Base-by-base conservation (phyloP, 352 stramenopile species). In the Detonula confervacea region DNA sequence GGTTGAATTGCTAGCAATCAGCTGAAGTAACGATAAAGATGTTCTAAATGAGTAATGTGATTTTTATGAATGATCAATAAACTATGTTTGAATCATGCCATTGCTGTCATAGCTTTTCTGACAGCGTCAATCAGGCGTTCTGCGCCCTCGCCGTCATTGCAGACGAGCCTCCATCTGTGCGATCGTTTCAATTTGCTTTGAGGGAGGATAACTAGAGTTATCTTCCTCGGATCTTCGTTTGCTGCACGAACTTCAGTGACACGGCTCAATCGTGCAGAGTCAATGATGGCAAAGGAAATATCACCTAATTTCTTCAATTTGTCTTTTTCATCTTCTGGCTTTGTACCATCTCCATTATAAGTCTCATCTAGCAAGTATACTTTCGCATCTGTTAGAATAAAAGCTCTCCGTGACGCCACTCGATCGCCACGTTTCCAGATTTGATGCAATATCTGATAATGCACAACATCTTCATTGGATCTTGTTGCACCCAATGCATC, bases 391-490 rank as follows among this genome's bases (percentile, higher is more conserved):
- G 89, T 92, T 11, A 94, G 57, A 37, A 92, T 75, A 51, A 88
- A 90, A 39, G 81, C 66, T 67, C 89, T 77, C 24, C 80, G 72
- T 20, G 90, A 77, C 1, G 79, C 73, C 27, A 79, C 77, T 60
- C 79, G 65, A 29, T 91, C 77, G 42, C 80, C 78, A 59, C 77
- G 69, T 56, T 91, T 94, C 89, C 89, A 94, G 44, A 68, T 47
- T 71, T 94, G 89, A 35, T 80, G 71, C 3, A 92, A 29, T 57
- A 94, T 85, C 68, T 92, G 87, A 77, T 92, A 94, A 57, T 92
- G 83, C 7, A 92, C 7, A 8, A 92, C 82, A n/a, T 84, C 76
- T 59, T 84, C 88, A 52, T 90, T 64, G 1, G 74, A 35, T 25
- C 76, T 60, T 30, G 67, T 71, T 52, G 71, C 22, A 55, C 64